Evolutionary conservation across 768 basidiomycete species (phyloP), one percentile per base, ranked within the genome.

Genomic region (Tylopilus sp.): DNA sequence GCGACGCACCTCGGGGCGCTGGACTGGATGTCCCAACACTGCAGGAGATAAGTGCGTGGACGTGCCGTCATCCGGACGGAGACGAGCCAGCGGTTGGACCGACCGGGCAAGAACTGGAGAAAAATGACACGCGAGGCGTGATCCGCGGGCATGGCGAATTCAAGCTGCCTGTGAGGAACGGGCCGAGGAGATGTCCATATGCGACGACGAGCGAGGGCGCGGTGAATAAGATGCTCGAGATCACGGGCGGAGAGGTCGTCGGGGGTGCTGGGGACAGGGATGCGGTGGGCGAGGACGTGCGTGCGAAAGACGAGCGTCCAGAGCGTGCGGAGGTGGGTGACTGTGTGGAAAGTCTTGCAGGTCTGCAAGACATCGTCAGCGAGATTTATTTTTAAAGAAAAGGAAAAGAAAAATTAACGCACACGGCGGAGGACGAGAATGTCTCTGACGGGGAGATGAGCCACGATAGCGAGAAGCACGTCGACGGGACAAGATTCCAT

Each of bases 1-100:
- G 81, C 82, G 30, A 81, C 59, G 53, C 76, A 80, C 8, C 44
- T 55, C 0, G 77, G 73, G 0, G 63, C 52, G 3, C 58, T 47
- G 11, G 49, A 10, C 0, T 61, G 43, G 9, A 83, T 40, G 55
- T 85, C 79, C 85, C 85, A 86, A 57, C 82, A 82, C 35, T 81
- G 79, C 23, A 85, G 49, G 21, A 65, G 65, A 25, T 72, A 75
- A 12, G 54, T 42, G 17, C 67, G 62, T 0, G 62, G 59, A 1
- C 49, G 63, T 0, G 49, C 50, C 1, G 52, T 58, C 57, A 56
- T 68, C 0, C 69, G 70, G 26, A 82, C 62, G 0, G 79, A 79
- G 21, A 86, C 58, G 7, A 86, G 60, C 66, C 75, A 79, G 6
- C 72, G 70, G 30, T 66, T 67, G 4, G 65, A 69, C n/a, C 68